Percentiles rank a stretch among this genome's conserved stretches.
Evolutionary conservation across 1,284 basidiomycete species (phyloP).

Genomic region (Tylopilus sp.): DNA sequence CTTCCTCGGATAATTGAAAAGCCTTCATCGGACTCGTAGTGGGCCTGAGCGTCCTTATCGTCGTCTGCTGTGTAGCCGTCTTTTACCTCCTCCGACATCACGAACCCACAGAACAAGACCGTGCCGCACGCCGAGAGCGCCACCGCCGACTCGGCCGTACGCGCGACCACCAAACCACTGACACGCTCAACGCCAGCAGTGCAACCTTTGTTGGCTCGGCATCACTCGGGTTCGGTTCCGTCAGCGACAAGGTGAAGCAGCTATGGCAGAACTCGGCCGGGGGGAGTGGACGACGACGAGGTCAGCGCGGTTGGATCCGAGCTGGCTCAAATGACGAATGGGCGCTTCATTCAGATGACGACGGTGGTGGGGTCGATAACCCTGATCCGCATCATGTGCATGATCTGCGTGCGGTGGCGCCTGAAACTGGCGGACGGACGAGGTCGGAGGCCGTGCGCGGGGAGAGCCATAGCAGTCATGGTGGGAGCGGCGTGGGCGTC

Average conservation of each 20-base stretch:
- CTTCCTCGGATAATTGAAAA: constrained; percentile 23
- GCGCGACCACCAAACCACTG: constrained; percentile 23
- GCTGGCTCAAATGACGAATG: constrained; percentile 53
- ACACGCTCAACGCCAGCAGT: neutral
- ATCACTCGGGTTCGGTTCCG: constrained; percentile 10
- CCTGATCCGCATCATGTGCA: neutral
- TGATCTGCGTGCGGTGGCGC: neutral
- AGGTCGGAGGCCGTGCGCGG: neutral
- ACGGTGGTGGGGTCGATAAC: constrained; percentile 10
- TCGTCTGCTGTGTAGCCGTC: constrained; percentile 54
- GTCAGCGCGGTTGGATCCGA: constrained; percentile 55
- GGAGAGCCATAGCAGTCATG: neutral
- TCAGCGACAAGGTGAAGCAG: constrained; percentile 31
- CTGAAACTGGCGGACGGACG: neutral
- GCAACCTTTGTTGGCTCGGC: neutral
- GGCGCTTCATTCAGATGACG: constrained; percentile 41
- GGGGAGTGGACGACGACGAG: constrained; percentile 32
- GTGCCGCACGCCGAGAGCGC: constrained; percentile 34
- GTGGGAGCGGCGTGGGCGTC: neutral
- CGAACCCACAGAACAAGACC: constrained; percentile 46
- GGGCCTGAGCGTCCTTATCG: constrained; percentile 55
- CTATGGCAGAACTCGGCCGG: constrained; percentile 28
- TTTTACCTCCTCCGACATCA: constrained; percentile 56
- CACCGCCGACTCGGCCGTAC: constrained; percentile 21
- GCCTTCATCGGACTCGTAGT: constrained; percentile 62